Conservation (phyloP, 768 basidiomycete genomes). For the Naganishia friedmannii region DNA sequence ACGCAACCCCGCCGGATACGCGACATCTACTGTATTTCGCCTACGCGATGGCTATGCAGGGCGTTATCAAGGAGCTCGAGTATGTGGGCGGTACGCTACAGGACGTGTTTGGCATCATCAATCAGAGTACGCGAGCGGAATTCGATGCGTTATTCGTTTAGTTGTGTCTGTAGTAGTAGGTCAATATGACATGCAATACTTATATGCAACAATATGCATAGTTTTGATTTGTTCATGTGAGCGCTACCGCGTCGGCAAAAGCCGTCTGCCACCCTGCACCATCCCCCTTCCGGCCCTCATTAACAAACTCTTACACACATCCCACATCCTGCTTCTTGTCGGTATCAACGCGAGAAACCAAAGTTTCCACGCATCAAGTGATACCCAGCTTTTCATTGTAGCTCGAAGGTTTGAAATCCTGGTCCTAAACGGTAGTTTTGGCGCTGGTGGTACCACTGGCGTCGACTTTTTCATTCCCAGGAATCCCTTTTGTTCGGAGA, state of each 20-base stretch:
- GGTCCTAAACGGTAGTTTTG: not conserved
- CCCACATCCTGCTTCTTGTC: not conserved
- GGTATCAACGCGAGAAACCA: not conserved
- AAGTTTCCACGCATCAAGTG: not conserved
- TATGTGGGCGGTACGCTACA: constrained; percentile 75
- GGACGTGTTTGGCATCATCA: constrained; percentile 87
- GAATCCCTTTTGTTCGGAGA: not conserved
- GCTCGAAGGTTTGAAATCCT: not conserved
- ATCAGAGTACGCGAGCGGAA: constrained; percentile 66
- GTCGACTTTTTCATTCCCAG: too few species aligned
- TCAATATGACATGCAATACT: too few species aligned
- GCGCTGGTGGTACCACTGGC: not conserved
- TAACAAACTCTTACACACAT: not conserved
- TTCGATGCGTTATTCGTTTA: constrained; percentile 72
- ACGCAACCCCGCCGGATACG: constrained; percentile 57
- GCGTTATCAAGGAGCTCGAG: constrained; percentile 85
- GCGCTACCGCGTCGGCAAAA: not conserved
- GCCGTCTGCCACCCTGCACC: not conserved
- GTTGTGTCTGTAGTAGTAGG: not conserved
- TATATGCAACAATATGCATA: too few species aligned
- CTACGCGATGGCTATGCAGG: constrained; percentile 86
- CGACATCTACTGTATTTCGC: constrained; percentile 85
- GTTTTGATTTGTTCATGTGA: too few species aligned
- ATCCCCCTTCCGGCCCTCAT: not conserved
- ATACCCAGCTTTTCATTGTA: not conserved